Percentiles rank a stretch among this genome's conserved stretches.
Evolutionary conservation across 768 basidiomycete genomes (phyloP).

Genomic region (Antrodiella citrinella): DNA sequence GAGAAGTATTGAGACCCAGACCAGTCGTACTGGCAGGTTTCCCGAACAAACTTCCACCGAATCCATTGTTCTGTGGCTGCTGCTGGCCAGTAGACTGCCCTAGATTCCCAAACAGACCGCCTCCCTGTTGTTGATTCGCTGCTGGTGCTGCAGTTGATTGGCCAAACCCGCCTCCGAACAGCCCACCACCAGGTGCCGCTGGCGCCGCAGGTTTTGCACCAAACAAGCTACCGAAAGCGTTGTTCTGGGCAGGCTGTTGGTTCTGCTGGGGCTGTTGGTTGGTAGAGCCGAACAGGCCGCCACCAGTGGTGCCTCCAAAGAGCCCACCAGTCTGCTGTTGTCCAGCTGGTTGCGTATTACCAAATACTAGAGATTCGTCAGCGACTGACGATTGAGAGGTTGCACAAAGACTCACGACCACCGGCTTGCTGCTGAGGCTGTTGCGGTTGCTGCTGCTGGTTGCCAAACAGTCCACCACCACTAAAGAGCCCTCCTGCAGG

Average conservation of each 20-base stretch:
- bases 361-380: constrained; percentile 5
- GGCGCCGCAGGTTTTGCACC: constrained; percentile 24
- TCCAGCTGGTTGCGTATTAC: constrained; percentile 12
- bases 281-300: constrained; percentile 14
- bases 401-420: not conserved
- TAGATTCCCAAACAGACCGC: constrained; percentile 39
- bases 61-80: constrained; percentile 30
- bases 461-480: constrained; percentile 27
- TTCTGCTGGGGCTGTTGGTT: constrained; percentile 24
- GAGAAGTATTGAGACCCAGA: constrained; percentile 28
- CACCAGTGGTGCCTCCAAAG: constrained; percentile 9
- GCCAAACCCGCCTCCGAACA: constrained; percentile 37
- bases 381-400: not conserved
- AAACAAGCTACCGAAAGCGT: constrained; percentile 25
- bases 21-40: constrained; percentile 44
- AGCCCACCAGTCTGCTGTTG: constrained; percentile 14
- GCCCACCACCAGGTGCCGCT: constrained; percentile 15
- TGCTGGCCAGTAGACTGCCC: constrained; percentile 31
- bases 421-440: not conserved
- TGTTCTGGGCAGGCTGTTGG: constrained; percentile 26
- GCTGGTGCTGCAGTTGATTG: constrained; percentile 30
- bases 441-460: constrained; percentile 15
- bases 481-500: constrained; percentile 16
- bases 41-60: constrained; percentile 43
- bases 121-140: constrained; percentile 17